These are phyloP conservation scores for Chloranthus sessilifolius DNA, from an alignment of 164 flowering plant genomes.

Conservation along the genomic window DNA sequence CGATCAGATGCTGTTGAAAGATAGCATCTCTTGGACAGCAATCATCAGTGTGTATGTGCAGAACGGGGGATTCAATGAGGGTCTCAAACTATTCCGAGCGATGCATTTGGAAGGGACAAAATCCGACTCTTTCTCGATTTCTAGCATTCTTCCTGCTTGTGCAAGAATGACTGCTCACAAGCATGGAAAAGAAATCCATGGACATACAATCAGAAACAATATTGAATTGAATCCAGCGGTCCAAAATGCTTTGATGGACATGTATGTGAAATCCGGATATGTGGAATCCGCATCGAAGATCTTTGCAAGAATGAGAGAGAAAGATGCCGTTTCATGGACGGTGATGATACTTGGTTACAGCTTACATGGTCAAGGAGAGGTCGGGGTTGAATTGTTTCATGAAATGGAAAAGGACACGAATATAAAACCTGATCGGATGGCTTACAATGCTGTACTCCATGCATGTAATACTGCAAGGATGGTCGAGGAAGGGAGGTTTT, in stretches of 20 bases:
- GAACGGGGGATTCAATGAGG: conserved; percentile 59
- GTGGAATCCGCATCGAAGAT: conserved; percentile 39
- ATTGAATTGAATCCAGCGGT: conserved; percentile 29
- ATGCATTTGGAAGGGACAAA: conserved; percentile 45
- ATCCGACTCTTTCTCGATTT: conserved; percentile 41
- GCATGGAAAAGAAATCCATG: conserved; percentile 64
- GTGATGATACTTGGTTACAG: conserved; percentile 59
- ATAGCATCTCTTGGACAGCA: conserved; percentile 62
- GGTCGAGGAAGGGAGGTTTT: conserved; percentile 48
- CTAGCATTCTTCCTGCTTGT: conserved; percentile 67
- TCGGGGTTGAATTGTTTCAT: conserved; percentile 41
- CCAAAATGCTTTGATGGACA: conserved; percentile 58
- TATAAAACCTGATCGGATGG: conserved; percentile 27
- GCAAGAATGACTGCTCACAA: conserved; percentile 53
- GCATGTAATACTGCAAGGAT: conserved; percentile 47
- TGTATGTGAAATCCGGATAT: conserved; percentile 69
- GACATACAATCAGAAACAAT: conserved; percentile 36
- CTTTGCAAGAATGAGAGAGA: conserved; percentile 35
- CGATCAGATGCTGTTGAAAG: conserved; percentile 38
- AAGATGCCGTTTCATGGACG: conserved; percentile 64
- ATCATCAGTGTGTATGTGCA: conserved; percentile 44
- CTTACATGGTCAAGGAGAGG: conserved; percentile 59
- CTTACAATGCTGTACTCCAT: conserved; percentile 45
- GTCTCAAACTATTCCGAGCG: conserved; percentile 43
- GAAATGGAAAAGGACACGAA: conserved; percentile 27